Base-by-base conservation (phyloP, 140 eudicot genomes). In the Oenanthe javanica region DNA sequence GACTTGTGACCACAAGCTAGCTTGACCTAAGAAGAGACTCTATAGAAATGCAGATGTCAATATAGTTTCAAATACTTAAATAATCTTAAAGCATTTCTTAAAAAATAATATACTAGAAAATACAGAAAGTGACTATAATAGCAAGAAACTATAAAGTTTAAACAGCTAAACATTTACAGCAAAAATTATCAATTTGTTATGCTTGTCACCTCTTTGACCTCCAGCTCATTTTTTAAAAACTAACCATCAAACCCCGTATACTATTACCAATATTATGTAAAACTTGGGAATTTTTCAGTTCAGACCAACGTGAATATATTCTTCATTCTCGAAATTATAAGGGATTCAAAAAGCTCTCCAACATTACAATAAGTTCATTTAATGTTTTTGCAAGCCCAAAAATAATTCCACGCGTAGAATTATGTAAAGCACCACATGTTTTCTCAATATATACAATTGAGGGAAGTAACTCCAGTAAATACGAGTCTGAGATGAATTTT, bases 401-500 rank as follows among this genome's bases (percentile, higher is more conserved):
- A 18, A 55, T 15, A 18, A 55, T 15, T 55, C 25, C 64, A 54
- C 42, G 15, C 8, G 52, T 9, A 18, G 51, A 36, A 19, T 40
- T 18, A 15, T 6, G 19, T 18, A 40, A n/a, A 72, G 45, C 21
- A 75, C 75, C 47, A 70, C 23, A 18, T 18, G 51, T 72, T 80
- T 50, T 6, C 46, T 40, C 38, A 31, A 43, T 10, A 19, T 57
- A 46, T 36, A 43, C 75, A 5, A 63, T 47, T 61, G 7, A 63
- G 25, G 16, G 72, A 59, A 75, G 61, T 2, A 48, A 77, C 42
- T 43, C 18, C 38, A 51, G 27, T 64, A 79, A n/a, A 79, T 31
- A 71, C 48, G 52, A 64, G 45, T 64, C 75, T 52, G 54, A 25
- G 45, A 43, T 79, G 72, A 73, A 27, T 52, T 23, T 73, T 77